Evolutionary conservation across 2,329 filamentous ascomycete species (phyloP).

Genomic region (Geoglossum cookeanum): DNA sequence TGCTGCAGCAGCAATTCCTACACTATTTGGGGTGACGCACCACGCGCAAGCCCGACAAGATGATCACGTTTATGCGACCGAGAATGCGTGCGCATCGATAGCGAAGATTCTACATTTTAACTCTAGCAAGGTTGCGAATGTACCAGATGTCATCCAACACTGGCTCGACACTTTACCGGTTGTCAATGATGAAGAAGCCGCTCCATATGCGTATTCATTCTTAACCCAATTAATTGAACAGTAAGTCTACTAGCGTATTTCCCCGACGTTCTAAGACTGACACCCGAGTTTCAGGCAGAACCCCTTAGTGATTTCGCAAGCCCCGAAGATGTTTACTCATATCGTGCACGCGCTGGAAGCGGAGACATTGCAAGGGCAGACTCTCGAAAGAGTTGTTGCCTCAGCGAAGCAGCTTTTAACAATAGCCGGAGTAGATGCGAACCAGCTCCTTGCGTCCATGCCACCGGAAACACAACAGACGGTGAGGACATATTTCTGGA

Average conservation of each 20-base stretch:
- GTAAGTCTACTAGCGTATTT: slow-evolving; percentile 37
- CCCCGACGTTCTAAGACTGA: slow-evolving; percentile 8
- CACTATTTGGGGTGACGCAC: slow-evolving; percentile 68
- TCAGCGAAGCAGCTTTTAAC: slow-evolving; percentile 63
- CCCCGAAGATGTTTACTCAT: slow-evolving; percentile 63
- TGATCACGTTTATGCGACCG: slow-evolving; percentile 90
- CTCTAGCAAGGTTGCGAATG: slow-evolving; percentile 52
- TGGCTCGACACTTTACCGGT: slow-evolving; percentile 89
- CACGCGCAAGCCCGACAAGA: slow-evolving; percentile 68
- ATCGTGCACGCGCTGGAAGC: slow-evolving; percentile 81
- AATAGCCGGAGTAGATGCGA: slow-evolving; percentile 54
- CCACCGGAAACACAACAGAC: slow-evolving; percentile 62
- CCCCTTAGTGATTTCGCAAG: slow-evolving; percentile 57
- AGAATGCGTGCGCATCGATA: slow-evolving; percentile 91
- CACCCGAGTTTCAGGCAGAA: slow-evolving; percentile 47
- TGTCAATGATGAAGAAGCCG: slow-evolving; percentile 89
- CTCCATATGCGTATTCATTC: slow-evolving; percentile 88
- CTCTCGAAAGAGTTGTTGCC: slow-evolving; percentile 54
- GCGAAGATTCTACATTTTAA: slow-evolving; percentile 95
- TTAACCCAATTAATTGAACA: slow-evolving; percentile 80
- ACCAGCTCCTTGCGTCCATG: slow-evolving; percentile 55
- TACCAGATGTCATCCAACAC: slow-evolving; percentile 55
- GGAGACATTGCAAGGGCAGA: slow-evolving; percentile 73
- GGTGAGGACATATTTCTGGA: slow-evolving; percentile 53
- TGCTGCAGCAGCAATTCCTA: slow-evolving; percentile 57